Percentiles rank a stretch among this genome's conserved stretches.
phyloP scores from a whole-genome alignment of 192 early-diverging fungal genomes.

The Mortierella hygrophila region DNA sequence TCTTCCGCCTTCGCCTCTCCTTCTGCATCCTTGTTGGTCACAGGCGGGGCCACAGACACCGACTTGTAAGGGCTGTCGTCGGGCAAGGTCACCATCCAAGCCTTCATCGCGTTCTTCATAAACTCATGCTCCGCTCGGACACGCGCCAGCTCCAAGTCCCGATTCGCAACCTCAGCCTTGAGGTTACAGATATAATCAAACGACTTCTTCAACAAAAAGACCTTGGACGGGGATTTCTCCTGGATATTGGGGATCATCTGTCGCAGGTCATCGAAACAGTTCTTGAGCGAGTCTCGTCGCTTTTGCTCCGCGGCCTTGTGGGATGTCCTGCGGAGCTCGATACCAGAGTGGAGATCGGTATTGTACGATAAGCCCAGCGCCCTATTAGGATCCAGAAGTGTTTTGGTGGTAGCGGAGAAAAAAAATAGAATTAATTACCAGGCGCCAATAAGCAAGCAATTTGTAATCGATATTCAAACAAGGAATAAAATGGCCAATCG shows the following conservation, averaged over 20 bases:
- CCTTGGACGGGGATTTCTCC: conserved; percentile 51
- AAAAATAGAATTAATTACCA: background rate
- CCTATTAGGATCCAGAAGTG: conserved; percentile 21
- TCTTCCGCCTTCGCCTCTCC: background rate
- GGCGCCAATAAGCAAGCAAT: background rate
- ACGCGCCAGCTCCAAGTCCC: conserved; percentile 45
- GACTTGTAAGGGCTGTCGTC: conserved; percentile 33
- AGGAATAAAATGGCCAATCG: background rate
- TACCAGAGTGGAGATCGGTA: conserved; percentile 78
- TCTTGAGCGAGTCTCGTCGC: conserved; percentile 92
- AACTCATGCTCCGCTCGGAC: conserved; percentile 42
- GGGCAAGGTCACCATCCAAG: conserved; percentile 34
- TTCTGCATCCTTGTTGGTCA: background rate
- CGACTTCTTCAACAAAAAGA: conserved; percentile 51
- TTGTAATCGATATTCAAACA: background rate
- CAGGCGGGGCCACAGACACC: background rate
- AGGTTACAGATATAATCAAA: conserved; percentile 55
- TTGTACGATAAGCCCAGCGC: conserved; percentile 82
- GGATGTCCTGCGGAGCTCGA: conserved; percentile 86
- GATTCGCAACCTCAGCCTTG: conserved; percentile 45
- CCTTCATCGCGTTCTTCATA: conserved; percentile 42
- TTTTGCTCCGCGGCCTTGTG: conserved; percentile 98
- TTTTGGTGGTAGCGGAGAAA: background rate
- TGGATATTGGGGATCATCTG: conserved; percentile 69
- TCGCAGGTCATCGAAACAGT: conserved; percentile 89